phyloP scores from a whole-genome alignment of 2,329 filamentous ascomycete species.

The Verticillium nubilum region DNA sequence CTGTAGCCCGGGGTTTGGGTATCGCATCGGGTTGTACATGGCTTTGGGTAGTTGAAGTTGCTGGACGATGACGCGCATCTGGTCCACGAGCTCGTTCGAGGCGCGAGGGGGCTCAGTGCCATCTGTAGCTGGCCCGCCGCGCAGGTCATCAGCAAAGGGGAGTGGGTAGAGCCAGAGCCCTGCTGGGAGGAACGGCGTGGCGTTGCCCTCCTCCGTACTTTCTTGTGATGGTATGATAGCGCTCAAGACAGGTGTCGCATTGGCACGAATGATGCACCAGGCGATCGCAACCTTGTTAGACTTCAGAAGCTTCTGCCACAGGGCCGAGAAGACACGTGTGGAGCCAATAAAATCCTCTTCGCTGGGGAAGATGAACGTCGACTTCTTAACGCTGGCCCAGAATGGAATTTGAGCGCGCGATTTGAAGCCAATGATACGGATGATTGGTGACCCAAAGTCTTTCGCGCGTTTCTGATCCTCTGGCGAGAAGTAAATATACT shows the following conservation, averaged over 20 bases:
- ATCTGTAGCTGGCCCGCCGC: constrained; percentile 62
- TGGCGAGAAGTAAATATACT: constrained; percentile 77
- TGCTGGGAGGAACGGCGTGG: constrained; percentile 67
- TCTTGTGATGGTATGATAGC: constrained; percentile 75
- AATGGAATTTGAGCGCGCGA: constrained; percentile 65
- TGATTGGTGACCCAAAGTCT: constrained; percentile 74
- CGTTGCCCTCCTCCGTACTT: constrained; percentile 56
- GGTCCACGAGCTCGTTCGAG: constrained; percentile 68
- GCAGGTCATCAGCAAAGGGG: constrained; percentile 84
- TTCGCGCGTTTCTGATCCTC: constrained; percentile 77
- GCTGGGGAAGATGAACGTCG: constrained; percentile 89
- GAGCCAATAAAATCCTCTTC: constrained; percentile 88
- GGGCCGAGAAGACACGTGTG: constrained; percentile 83
- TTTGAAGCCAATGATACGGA: constrained; percentile 94
- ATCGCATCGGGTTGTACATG: constrained; percentile 77
- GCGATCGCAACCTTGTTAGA: constrained; percentile 78
- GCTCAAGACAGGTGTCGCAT: constrained; percentile 72
- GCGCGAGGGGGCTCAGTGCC: constrained; percentile 59
- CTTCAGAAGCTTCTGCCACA: constrained; percentile 80
- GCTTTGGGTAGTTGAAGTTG: constrained; percentile 85
- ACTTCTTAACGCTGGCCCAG: constrained; percentile 82
- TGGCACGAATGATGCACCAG: constrained; percentile 82
- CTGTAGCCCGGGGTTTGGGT: constrained; percentile 87
- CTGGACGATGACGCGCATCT: constrained; percentile 77
- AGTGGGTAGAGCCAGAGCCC: constrained; percentile 87